These are phyloP conservation scores for Penicillium sp. DNA, from an alignment of 2,329 filamentous ascomycete genomes.

Conservation along the genomic window DNA sequence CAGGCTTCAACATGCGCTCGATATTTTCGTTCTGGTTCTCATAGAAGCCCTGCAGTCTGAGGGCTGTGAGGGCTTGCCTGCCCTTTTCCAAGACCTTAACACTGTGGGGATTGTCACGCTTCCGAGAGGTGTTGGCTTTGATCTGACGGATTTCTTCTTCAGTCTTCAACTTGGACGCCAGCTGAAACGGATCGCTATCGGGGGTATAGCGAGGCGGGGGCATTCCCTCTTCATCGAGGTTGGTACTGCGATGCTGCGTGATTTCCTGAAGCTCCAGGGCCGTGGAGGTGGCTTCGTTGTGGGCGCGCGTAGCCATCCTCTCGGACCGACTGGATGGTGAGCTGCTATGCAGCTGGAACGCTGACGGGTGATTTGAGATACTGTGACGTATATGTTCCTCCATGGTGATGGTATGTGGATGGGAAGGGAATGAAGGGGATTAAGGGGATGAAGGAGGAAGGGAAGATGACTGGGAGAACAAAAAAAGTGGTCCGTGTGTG, in stretches of 20 bases:
- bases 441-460: neutral
- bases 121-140: slow-evolving; percentile 72
- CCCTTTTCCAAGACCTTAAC: slow-evolving; percentile 33
- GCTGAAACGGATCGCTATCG: slow-evolving; percentile 74
- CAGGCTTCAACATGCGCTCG: slow-evolving; percentile 81
- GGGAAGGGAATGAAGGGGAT: slow-evolving; percentile 1
- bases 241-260: slow-evolving; percentile 16
- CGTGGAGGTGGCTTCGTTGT: slow-evolving; percentile 39
- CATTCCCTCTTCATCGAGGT: slow-evolving; percentile 44
- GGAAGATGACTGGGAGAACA: neutral
- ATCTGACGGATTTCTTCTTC: slow-evolving; percentile 70
- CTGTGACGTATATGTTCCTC: slow-evolving; percentile 29
- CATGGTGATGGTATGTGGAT: slow-evolving; percentile 16
- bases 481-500: slow-evolving; percentile 4
- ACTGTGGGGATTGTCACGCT: slow-evolving; percentile 46
- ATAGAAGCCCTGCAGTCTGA: slow-evolving; percentile 70
- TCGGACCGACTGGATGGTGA: slow-evolving; percentile 22
- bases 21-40: slow-evolving; percentile 89
- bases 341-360: slow-evolving; percentile 23
- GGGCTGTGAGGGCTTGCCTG: slow-evolving; percentile 33
- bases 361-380: slow-evolving; percentile 26
- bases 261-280: slow-evolving; percentile 36
- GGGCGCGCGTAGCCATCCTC: slow-evolving; percentile 20
- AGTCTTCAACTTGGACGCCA: slow-evolving; percentile 72
- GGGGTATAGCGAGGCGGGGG: slow-evolving; percentile 52